Percentiles rank a stretch among this genome's conserved stretches.
Conservation (phyloP, 225 moss, liverwort and hornwort species). For the Pseudisothecium myosuroides region DNA sequence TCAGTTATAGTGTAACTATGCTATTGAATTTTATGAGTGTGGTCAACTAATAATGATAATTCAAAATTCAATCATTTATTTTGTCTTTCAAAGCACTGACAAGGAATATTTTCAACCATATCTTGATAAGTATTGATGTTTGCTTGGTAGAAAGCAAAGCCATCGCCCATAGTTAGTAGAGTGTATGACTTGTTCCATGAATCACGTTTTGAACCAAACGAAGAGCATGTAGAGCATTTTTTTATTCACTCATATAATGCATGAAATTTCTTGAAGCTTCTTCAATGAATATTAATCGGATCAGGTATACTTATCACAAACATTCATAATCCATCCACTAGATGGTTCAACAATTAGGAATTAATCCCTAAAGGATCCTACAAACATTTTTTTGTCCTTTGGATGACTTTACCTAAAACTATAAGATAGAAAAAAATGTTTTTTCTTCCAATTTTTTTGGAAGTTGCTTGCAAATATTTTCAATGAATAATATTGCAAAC, state of each 20-base stretch:
- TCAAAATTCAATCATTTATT: not conserved
- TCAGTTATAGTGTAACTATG: no score
- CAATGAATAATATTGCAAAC: no score
- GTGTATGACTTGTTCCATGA: not conserved
- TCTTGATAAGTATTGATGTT: not conserved
- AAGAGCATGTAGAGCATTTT: fast-evolving
- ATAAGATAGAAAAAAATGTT: no score
- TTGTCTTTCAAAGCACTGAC: not conserved
- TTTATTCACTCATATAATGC: not conserved
- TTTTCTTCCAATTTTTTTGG: no score
- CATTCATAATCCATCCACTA: not conserved
- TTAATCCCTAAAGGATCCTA: no score
- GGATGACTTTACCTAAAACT: no score
- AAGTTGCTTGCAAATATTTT: no score
- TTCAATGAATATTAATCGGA: not conserved
- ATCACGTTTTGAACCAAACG: not conserved
- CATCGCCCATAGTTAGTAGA: no score
- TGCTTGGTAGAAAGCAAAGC: not conserved
- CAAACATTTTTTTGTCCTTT: no score
- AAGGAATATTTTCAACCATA: not conserved
- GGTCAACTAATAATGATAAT: not conserved
- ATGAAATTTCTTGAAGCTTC: not conserved
- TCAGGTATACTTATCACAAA: not conserved
- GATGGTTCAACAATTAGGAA: not conserved
- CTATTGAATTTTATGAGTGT: no score